Evolutionary conservation across 2,329 filamentous ascomycete species (phyloP), one percentile per base, ranked within the genome.

Genomic region (Raffaelea albimanens): DNA sequence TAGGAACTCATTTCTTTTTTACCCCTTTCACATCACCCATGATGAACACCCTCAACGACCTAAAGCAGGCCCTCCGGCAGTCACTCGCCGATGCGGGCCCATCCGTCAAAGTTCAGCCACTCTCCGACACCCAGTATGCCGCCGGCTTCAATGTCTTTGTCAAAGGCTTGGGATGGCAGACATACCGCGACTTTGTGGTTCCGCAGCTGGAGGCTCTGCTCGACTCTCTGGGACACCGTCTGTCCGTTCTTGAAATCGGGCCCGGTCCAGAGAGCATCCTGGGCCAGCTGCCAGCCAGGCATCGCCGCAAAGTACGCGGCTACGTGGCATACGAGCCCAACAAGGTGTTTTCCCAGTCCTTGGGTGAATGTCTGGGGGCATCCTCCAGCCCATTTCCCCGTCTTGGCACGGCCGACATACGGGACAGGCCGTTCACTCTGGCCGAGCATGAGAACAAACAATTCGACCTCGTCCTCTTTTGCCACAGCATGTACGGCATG

Each of bases 401-500:
- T 5, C 57, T 80, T 4, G 70, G 70, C 11, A 57, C 54, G 56
- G 59, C 43, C 1, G 40, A 20, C 18, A 38, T 47, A 11, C 29
- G 18, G n/a, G 29, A 20, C 4, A 5, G 4, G 8, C 16, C 22
- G 2, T 78, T 78, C 53, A 50, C 13, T 50, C 47, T 59, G n/a
- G 48, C 67, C 8, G 54, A 38, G 29, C 52, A 59, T 46, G 29
- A 44, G 1, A 54, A 61, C 29, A 58, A 67, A 20, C 69, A 63
- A 50, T 82, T 70, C 55, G 70, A 83, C 52, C 13, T 81, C 38
- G 58, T 83, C 18, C 56, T 83, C 4, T 79, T 83, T 60, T 82
- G 77, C 53, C 78, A 82, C 57, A 80, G 79, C 62, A 71, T 82
- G 70, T 81, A 82, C 53, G 76, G 75, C 50, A 74, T 82, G 71